Evolutionary conservation across 2,329 filamentous ascomycete species (phyloP), one percentile per base, ranked within the genome.

Genomic region (Tolypocladium pustulatum): DNA sequence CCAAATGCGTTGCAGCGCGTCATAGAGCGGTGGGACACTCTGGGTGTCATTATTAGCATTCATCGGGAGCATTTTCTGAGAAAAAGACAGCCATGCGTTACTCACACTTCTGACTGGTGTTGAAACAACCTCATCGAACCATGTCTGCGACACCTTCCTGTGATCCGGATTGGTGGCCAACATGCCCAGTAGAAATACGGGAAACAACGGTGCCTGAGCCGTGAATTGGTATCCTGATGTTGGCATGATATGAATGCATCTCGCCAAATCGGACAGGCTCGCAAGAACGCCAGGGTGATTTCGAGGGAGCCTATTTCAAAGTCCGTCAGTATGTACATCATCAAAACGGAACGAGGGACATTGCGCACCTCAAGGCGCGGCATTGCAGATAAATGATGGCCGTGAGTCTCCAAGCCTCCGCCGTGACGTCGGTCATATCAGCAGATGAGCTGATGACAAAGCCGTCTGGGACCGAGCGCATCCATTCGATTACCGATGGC

Each of bases 91-190:
- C 1, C 27, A 20, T n/a, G 27, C 8, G 43, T 58, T 34, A 1
- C 74, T 70, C 65, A 76, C 74, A 61, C 74, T 76, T 60, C 74
- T 67, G 36, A 74, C 73, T 27, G 73, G 71, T 0, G 70, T 73
- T 52, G 57, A 57, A 7, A 73, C 67, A 3, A 76, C 74, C 22
- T 67, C 61, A 1, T 71, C 65, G 40, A 76, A 75, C 74, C 74
- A 76, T 1, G 54, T 55, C 25, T 59, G 56, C 15, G 73, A 72
- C 5, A 71, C 66, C 2, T 58, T 32, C 46, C 58, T 65, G 54
- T 75, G 72, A 4, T 64, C 57, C 9, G 64, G 49, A 1, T 58
- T 46, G 8, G 69, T 72, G 10, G 72, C 69, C 6, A 76, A 61
- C 36, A 76, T 58, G 1, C 74, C 74, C 2, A 76, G 59, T n/a